Conservation (phyloP, 2,329 filamentous ascomycete genomes). For the Aspergillus sp. region DNA sequence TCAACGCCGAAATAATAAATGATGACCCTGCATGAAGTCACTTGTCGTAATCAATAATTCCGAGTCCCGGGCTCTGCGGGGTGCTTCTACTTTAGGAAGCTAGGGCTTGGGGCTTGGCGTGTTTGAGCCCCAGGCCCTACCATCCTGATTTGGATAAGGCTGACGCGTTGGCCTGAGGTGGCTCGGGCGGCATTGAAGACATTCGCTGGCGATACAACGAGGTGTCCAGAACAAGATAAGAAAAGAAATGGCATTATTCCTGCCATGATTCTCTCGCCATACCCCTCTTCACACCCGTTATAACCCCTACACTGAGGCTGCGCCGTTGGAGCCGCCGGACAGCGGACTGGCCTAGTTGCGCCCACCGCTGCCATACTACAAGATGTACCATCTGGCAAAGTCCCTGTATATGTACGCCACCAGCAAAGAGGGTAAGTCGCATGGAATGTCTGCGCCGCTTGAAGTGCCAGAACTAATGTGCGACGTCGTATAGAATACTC, state of each 20-base stretch:
- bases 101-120: conserved; percentile 23
- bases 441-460: not conserved
- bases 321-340: conserved; percentile 18
- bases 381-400: conserved; percentile 95
- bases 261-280: conserved; percentile 29
- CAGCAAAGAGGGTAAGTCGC: conserved; percentile 81
- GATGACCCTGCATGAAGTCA: conserved; percentile 11
- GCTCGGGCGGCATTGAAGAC: conserved; percentile 1
- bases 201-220: not conserved
- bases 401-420: conserved; percentile 93
- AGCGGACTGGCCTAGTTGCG: conserved; percentile 18
- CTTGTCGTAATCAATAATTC: conserved; percentile 10
- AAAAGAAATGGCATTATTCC: conserved; percentile 12
- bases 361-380: conserved; percentile 27
- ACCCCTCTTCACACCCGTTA: conserved; percentile 13
- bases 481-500: conserved; percentile 74
- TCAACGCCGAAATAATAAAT: not conserved
- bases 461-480: not conserved
- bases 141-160: conserved; percentile 29
- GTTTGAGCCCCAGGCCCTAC: conserved; percentile 34
- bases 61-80: not conserved
- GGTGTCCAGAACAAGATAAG: not conserved
- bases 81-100: conserved; percentile 13
- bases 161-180: conserved; percentile 27
- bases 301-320: conserved; percentile 23